phyloP scores from a whole-genome alignment of 768 basidiomycete species.

The Lactifluus subvellereus region DNA sequence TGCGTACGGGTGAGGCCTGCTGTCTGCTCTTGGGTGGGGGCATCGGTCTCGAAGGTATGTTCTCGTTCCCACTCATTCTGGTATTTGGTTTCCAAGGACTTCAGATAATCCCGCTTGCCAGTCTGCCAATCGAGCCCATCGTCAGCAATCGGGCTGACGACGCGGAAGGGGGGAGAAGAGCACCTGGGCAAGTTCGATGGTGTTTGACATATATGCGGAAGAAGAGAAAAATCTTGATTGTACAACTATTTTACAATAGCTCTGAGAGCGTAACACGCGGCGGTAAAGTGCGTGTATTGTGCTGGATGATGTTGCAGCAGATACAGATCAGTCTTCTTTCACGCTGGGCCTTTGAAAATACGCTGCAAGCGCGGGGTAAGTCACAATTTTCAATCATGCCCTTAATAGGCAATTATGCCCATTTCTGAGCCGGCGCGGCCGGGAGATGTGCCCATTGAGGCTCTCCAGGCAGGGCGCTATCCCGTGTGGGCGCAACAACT shows the following conservation, averaged over 20 bases:
- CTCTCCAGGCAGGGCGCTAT: too few species aligned
- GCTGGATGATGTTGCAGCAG: not conserved
- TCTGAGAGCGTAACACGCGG: conserved; percentile 22
- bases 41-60: conserved; percentile 77
- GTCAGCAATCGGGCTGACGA: conserved; percentile 2
- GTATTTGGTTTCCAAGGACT: conserved; percentile 75
- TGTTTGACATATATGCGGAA: conserved; percentile 24
- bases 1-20: conserved; percentile 57
- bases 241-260: conserved; percentile 26
- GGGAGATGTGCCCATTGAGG: too few species aligned
- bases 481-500: too few species aligned
- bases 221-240: conserved; percentile 10
- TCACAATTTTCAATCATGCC: not conserved
- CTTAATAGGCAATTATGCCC: conserved; percentile 7
- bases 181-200: conserved; percentile 33
- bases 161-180: not conserved
- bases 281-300: conserved; percentile 21
- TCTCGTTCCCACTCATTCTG: conserved; percentile 77
- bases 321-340: conserved; percentile 10
- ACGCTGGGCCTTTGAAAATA: not conserved
- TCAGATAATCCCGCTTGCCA: conserved; percentile 86
- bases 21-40: conserved; percentile 65
- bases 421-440: not conserved
- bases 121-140: conserved; percentile 49
- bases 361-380: not conserved